phyloP scores from a whole-genome alignment of 2,329 filamentous ascomycete genomes.

The Rachicladosporium sp. region DNA sequence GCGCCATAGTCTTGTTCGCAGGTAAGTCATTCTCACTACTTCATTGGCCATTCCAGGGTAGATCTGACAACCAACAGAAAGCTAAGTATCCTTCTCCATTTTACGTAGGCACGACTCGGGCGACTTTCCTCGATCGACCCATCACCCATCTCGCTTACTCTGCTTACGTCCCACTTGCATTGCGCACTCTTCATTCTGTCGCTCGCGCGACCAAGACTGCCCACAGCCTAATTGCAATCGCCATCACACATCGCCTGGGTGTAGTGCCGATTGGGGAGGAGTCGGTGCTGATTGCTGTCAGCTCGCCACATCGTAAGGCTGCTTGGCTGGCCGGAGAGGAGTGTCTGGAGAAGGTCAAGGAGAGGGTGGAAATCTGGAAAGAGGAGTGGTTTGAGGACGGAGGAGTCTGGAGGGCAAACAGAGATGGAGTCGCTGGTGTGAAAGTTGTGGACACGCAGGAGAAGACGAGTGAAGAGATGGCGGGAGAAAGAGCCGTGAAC shows the following conservation, averaged over 20 bases:
- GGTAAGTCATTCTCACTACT: conserved; percentile 33
- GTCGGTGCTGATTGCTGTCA: conserved; percentile 81
- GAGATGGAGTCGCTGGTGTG: conserved; percentile 53
- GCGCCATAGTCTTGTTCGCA: conserved; percentile 65
- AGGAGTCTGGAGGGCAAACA: conserved; percentile 74
- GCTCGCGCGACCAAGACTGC: conserved; percentile 44
- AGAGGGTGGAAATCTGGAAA: conserved; percentile 89
- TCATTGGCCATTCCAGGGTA: conserved; percentile 2
- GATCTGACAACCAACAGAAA: conserved; percentile 5
- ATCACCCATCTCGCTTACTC: conserved; percentile 66
- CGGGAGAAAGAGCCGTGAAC: no score
- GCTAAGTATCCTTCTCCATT: conserved; percentile 20
- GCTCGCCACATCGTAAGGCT: conserved; percentile 66
- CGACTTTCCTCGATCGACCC: conserved; percentile 58
- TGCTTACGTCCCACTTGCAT: conserved; percentile 58
- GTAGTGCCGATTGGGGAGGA: conserved; percentile 83
- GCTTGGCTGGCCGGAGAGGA: conserved; percentile 86
- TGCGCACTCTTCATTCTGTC: conserved; percentile 56
- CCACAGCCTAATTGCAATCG: conserved; percentile 58
- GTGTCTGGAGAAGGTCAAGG: conserved; percentile 76
- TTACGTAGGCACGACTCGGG: conserved; percentile 43
- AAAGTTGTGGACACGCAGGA: conserved; percentile 13
- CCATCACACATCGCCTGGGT: conserved; percentile 75
- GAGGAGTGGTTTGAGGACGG: conserved; percentile 76
- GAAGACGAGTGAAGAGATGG: no score